Evolutionary conservation across 768 basidiomycete genomes (phyloP), one percentile per base, ranked within the genome.

Genomic region (Goffeauzyma gilvescens): DNA sequence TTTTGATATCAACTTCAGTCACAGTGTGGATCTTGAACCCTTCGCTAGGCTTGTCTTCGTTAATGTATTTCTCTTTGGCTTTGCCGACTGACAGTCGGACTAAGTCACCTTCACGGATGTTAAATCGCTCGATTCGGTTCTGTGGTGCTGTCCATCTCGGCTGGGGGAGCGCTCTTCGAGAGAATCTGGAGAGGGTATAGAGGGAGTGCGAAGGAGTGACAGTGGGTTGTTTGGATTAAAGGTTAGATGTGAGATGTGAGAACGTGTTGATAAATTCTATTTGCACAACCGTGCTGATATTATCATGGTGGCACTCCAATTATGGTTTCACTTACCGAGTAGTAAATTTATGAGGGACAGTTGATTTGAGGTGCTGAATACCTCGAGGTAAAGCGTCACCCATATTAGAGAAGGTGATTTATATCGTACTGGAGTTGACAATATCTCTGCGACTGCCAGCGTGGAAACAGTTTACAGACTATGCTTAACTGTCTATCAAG

Each of bases 1-100:
- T 51, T 39, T 53, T 50, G 50, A 59, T 36, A 50, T 59, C 55
- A 6, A 59, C 45, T 21, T 43, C 40, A 21, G 54, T 58, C 24
- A 62, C 60, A 6, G 33, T 50, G 32, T 58, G 55, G n/a, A 55
- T 50, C 39, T 58, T 62, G 50, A 51, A 62, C 9, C 60, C 60
- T 6, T 42, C 51, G 18, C 41, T 41, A 5, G 40, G 33, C 17
- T 48, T 45, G 30, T 50, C 35, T 38, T 53, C 51, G 45, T 62
- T 51, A 35, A 55, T 12, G 38, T 41, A 62, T 42, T 58, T 59
- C 26, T 59, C 56, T 22, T 48, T 26, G 6, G 55, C 48, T 33
- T 52, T 58, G 4, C 60, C 60, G 4, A 56, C 54, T 7, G 49
- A 30, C 34, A 62, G 34, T 14, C 60, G 51, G 33, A 62, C 60